Conservation (phyloP, 805 yeast genomes). For the Starmerella kuoi region DNA sequence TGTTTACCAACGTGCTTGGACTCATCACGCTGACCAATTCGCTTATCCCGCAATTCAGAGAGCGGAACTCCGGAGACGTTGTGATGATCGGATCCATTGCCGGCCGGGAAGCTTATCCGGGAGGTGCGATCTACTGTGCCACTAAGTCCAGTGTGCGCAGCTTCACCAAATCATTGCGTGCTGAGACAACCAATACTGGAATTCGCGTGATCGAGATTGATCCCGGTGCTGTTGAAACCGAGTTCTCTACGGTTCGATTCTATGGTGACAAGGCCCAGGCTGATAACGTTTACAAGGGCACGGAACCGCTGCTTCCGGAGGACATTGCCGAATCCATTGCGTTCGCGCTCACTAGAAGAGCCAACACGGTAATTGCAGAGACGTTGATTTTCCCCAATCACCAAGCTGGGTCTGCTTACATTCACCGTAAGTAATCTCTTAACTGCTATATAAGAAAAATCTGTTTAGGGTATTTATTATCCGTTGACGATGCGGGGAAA, state of each 20-base stretch:
- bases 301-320: conserved; percentile 57
- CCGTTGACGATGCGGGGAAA: too few relatives aligned
- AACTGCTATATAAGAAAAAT: background rate
- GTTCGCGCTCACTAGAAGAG: conserved; percentile 53
- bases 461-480: background rate
- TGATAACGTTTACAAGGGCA: conserved; percentile 50
- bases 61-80: conserved; percentile 50
- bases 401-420: conserved; percentile 68
- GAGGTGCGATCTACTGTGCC: conserved; percentile 60
- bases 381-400: conserved; percentile 70
- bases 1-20: conserved; percentile 79
- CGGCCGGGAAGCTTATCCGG: conserved; percentile 58
- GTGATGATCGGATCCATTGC: conserved; percentile 60
- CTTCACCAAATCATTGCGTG: conserved; percentile 50
- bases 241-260: conserved; percentile 53
- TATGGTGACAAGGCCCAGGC: conserved; percentile 52
- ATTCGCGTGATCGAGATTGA: conserved; percentile 62
- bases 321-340: conserved; percentile 68
- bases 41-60: conserved; percentile 56
- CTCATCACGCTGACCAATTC: conserved; percentile 74
- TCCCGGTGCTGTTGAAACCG: conserved; percentile 74
- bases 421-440: conserved; percentile 30
- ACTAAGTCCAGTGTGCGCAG: conserved; percentile 51
- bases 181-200: conserved; percentile 59
- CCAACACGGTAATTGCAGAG: conserved; percentile 67